A percentile compares a stretch with the other conserved stretches of the same genome.
Conservation (phyloP, 2,329 filamentous ascomycete species). For the Canariomyces notabilis region DNA sequence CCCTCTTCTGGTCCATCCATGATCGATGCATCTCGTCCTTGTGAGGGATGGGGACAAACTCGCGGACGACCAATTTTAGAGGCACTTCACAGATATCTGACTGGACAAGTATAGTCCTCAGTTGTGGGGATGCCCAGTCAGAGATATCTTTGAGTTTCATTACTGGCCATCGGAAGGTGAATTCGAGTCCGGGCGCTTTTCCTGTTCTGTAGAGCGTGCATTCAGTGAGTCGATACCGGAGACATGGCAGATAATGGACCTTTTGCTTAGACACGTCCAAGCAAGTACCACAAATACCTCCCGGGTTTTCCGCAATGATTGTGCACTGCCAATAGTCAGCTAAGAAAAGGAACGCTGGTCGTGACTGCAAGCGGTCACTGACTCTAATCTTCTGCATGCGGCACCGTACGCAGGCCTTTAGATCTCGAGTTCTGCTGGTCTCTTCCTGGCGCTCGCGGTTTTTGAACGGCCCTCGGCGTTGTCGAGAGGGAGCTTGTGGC, state of each 20-base stretch:
- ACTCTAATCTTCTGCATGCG: conserved; percentile 14
- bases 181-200: conserved; percentile 13
- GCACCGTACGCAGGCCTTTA: conserved; percentile 13
- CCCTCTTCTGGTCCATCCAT: conserved; percentile 13
- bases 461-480: conserved; percentile 6
- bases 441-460: conserved; percentile 7
- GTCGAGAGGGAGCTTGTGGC: neutral
- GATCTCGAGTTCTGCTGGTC: conserved; percentile 4
- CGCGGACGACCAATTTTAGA: conserved; percentile 8
- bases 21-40: conserved; percentile 10
- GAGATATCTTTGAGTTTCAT: conserved; percentile 15
- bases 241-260: conserved; percentile 9
- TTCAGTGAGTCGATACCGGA: conserved; percentile 13
- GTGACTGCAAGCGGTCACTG: neutral
- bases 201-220: conserved; percentile 13
- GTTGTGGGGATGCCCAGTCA: conserved; percentile 6
- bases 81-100: conserved; percentile 13
- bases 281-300: conserved; percentile 11
- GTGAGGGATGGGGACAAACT: conserved; percentile 9
- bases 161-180: conserved; percentile 13
- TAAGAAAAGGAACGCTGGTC: neutral
- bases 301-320: conserved; percentile 6
- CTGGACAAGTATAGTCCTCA: conserved; percentile 7
- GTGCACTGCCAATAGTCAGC: conserved; percentile 2
- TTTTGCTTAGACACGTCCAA: conserved; percentile 8